Evolutionary conservation across 2,329 filamentous ascomycete genomes (phyloP), one percentile per base, ranked within the genome.

Genomic region (Zasmidium cellare): DNA sequence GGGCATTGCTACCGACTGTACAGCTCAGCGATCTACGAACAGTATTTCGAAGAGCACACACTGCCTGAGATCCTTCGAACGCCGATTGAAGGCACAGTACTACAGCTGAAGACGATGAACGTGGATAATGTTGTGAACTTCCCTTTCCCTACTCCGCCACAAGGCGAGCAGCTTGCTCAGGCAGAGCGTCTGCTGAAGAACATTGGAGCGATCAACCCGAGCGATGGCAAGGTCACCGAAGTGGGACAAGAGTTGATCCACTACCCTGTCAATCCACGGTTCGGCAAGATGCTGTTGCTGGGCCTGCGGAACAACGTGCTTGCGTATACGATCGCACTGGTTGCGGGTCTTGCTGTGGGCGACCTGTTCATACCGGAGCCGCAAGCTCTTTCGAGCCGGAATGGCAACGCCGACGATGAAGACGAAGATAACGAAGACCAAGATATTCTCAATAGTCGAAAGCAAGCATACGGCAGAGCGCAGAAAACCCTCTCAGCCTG

Each of bases 1-100:
- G 94, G 94, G 7, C 96, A 99, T 75, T 97, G 93, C 75, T 99
- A 97, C 77, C 82, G 92, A 56, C 77, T 99, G 3, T 99, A 96
- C 75, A 97, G 92, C 0, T 96, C 92, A 12, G 94, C 94, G 0
- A 89, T 99, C 0, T 99, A 90, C 68, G 94, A 94, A 75, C 84
- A 91, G 57, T 92, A 96, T 65, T 96, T 99, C 65, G 80, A 86
- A 22, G 85, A 93, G 63, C 96, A 96, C 68, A 87, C 90, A 0
- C 87, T 92, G 22, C 93, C 94, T 0, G 94, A 99, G 74, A 87
- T 99, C 41, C 76, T 96, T 49, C 85, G 92, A 22, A 96, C 94
- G 75, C 93, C 94, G 0, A 91, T 97, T 24, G 94, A 99, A 74
- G 91, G 76, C 28, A 75, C 97, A 2, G 92, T 97, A 1, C 79